Conservation (phyloP, 495 filamentous ascomycete genomes). For the Terfezia boudieri region DNA sequence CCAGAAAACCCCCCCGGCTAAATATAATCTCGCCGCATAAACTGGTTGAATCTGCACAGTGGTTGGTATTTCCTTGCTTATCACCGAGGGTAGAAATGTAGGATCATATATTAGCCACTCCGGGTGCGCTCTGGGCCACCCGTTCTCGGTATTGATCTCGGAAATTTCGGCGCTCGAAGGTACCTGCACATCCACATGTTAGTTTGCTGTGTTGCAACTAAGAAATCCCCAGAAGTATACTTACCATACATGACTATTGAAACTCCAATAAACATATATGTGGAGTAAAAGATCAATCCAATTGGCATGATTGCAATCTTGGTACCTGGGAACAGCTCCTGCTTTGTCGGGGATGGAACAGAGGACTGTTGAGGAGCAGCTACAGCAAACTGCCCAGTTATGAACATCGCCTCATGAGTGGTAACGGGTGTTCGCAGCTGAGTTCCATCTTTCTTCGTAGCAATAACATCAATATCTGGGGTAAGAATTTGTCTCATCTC, state of each 20-base stretch:
- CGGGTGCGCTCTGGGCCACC: conserved; percentile 19
- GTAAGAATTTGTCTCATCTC: conserved; percentile 32
- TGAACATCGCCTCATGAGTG: conserved; percentile 42
- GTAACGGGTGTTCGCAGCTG: conserved; percentile 37
- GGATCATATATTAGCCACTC: neutral
- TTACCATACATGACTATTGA: conserved; percentile 38
- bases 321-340: conserved; percentile 36
- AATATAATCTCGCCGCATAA: too few species aligned
- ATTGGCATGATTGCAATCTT: conserved; percentile 44
- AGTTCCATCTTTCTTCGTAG: conserved; percentile 23
- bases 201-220: neutral
- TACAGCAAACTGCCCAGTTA: conserved; percentile 42
- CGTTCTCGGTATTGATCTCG: conserved; percentile 36
- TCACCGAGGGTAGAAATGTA: too few species aligned
- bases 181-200: conserved; percentile 5
- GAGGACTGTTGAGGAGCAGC: conserved; percentile 23
- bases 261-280: conserved; percentile 36
- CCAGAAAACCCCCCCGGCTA: too few species aligned
- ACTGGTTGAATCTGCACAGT: too few species aligned
- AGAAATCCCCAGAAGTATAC: neutral
- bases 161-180: conserved; percentile 37
- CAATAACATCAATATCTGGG: conserved; percentile 38
- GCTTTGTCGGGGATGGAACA: conserved; percentile 16
- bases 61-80: too few species aligned
- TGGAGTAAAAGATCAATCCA: conserved; percentile 39